Percentiles rank a stretch among this genome's conserved stretches.
Conservation (phyloP, 2,329 filamentous ascomycete species). For the Ceratocystis colombiana region DNA sequence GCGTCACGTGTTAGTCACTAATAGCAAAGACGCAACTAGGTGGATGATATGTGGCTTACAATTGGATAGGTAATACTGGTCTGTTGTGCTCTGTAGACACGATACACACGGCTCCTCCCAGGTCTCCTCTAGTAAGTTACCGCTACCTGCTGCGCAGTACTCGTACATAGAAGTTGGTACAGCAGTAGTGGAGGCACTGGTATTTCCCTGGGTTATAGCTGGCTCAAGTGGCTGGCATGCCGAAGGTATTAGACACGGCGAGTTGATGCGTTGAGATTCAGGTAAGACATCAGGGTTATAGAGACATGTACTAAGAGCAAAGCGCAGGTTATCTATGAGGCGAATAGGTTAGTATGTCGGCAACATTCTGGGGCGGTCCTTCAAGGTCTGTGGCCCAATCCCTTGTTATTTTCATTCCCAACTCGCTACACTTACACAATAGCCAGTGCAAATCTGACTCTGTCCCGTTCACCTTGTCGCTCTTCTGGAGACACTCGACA, state of each 20-base stretch:
- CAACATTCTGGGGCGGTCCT: too few species aligned
- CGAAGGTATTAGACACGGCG: slow-evolving; percentile 37
- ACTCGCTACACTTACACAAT: slow-evolving; percentile 36
- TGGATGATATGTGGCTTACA: slow-evolving; percentile 34
- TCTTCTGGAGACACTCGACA: slow-evolving; percentile 39
- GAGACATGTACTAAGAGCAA: slow-evolving; percentile 40
- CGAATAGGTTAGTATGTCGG: not conserved
- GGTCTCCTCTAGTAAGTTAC: slow-evolving; percentile 30
- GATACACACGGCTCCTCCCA: slow-evolving; percentile 35
- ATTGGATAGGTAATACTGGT: slow-evolving; percentile 40
- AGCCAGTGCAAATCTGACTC: slow-evolving; percentile 40
- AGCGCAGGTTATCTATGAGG: slow-evolving; percentile 42
- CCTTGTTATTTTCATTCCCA: not conserved
- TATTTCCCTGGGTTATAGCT: slow-evolving; percentile 33
- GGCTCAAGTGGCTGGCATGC: slow-evolving; percentile 37
- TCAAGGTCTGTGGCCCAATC: too few species aligned
- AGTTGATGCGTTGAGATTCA: slow-evolving; percentile 31
- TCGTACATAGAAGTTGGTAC: slow-evolving; percentile 30
- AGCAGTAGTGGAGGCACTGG: slow-evolving; percentile 28
- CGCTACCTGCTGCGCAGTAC: slow-evolving; percentile 37
- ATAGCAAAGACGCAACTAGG: not conserved
- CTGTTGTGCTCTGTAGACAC: slow-evolving; percentile 37
- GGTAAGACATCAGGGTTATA: slow-evolving; percentile 34
- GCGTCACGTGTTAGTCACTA: slow-evolving; percentile 22
- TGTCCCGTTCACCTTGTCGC: slow-evolving; percentile 34